phyloP scores from a whole-genome alignment of 129 eudicot genomes.

The Chrysanthemum lavandulifolium region DNA sequence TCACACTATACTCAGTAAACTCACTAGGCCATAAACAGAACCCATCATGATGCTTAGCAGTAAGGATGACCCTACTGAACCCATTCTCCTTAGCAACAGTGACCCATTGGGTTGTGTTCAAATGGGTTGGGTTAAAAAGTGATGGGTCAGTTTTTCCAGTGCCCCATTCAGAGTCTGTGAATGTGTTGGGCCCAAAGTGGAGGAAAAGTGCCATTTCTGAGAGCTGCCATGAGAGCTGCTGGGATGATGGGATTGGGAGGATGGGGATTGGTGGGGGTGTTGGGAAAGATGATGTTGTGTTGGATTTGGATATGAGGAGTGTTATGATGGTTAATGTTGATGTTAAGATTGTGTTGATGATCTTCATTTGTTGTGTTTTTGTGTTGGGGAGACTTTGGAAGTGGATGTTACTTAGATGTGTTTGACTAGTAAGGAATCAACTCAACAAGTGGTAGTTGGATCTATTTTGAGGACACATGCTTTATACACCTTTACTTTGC shows the following conservation, averaged over 20 bases:
- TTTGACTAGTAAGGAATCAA: neutral
- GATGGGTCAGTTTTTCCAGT: constrained; percentile 73
- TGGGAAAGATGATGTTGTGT: too few relatives aligned
- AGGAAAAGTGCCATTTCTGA: constrained; percentile 81
- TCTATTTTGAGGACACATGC: neutral
- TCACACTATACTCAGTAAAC: constrained; percentile 73
- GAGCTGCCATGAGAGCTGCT: constrained; percentile 79
- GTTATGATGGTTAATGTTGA: neutral
- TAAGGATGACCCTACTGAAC: constrained; percentile 63
- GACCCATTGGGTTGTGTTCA: constrained; percentile 82
- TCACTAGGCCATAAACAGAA: constrained; percentile 92
- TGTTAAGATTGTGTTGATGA: neutral
- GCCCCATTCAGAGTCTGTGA: constrained; percentile 90
- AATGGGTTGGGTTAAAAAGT: constrained; percentile 50
- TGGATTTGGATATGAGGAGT: too few relatives aligned
- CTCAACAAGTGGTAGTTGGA: neutral
- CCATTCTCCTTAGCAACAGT: constrained; percentile 67
- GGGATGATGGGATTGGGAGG: constrained; percentile 70
- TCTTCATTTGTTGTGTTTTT: constrained; percentile 24
- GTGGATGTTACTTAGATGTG: neutral
- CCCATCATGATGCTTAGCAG: constrained; percentile 95
- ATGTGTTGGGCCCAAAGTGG: constrained; percentile 95
- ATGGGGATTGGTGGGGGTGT: constrained; percentile 80
- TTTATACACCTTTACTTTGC: too few relatives aligned
- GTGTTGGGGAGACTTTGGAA: neutral